A percentile compares a stretch with the other conserved stretches of the same genome.
Conservation (phyloP, 352 stramenopile species). For the Phytopythium litorale region DNA sequence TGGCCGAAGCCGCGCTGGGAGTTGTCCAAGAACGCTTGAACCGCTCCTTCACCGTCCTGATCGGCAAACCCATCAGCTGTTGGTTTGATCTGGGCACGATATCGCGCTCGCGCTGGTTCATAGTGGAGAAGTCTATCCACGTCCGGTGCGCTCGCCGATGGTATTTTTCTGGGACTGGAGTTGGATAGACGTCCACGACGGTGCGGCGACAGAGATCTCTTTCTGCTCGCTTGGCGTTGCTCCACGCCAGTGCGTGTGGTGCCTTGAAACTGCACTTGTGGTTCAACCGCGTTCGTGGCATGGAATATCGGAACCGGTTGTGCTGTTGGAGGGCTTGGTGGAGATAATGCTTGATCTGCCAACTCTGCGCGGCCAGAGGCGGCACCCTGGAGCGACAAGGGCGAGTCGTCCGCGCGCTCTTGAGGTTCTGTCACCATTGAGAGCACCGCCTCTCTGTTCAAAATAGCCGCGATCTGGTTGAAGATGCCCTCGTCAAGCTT, state of each 20-base stretch:
- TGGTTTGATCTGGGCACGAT: not conserved
- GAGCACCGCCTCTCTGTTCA: conserved; percentile 31
- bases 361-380: not conserved
- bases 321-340: not conserved
- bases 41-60: conserved; percentile 11
- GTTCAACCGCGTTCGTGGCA: not conserved
- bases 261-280: not conserved
- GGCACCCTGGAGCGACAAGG: not conserved
- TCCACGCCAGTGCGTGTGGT: not conserved
- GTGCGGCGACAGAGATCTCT: not conserved
- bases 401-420: not conserved
- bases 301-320: not conserved
- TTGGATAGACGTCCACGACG: too few relatives aligned
- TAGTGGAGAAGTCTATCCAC: not conserved
- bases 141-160: not conserved
- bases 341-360: not conserved
- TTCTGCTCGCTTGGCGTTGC: not conserved
- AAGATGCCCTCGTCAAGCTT: conserved; percentile 25
- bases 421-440: conserved; percentile 12
- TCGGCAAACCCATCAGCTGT: conserved; percentile 10
- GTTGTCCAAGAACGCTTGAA: conserved; percentile 17
- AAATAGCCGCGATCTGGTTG: conserved; percentile 19
- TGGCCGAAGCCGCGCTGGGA: conserved; percentile 31
- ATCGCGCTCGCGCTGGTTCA: not conserved
- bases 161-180: not conserved